These are phyloP conservation scores for Aspergillus tamarii DNA, from an alignment of 2,329 filamentous ascomycete species.

Conservation along the genomic window DNA sequence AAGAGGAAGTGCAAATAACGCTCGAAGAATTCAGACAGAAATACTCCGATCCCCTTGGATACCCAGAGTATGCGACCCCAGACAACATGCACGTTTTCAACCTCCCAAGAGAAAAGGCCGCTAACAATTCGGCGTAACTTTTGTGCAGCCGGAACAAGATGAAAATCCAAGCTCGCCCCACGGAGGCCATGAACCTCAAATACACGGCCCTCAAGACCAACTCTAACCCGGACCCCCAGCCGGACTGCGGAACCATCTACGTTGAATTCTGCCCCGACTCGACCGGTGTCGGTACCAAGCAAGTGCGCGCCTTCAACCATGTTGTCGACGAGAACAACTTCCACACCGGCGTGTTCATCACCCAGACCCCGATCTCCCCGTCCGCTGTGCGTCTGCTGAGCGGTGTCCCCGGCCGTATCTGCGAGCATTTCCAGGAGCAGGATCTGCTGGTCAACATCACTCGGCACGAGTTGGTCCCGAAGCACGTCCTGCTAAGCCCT, in stretches of 20 bases:
- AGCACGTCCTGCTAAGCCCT: slow-evolving; percentile 84
- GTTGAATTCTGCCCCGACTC: slow-evolving; percentile 86
- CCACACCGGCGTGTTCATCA: slow-evolving; percentile 89
- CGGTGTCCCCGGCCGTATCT: slow-evolving; percentile 74
- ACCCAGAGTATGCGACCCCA: slow-evolving; percentile 66
- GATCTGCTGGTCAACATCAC: slow-evolving; percentile 98
- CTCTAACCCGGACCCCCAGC: slow-evolving; percentile 69
- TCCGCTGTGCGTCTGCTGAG: slow-evolving; percentile 86
- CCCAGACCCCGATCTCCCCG: slow-evolving; percentile 77
- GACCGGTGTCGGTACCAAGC: slow-evolving; percentile 78
- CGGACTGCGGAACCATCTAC: slow-evolving; percentile 85
- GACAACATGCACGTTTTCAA: slow-evolving; percentile 1
- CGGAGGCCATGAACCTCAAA: slow-evolving; percentile 79
- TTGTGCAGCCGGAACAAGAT: slow-evolving; percentile 74
- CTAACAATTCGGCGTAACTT: not conserved
- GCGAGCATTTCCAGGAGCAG: slow-evolving; percentile 95
- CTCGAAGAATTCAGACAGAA: slow-evolving; percentile 77
- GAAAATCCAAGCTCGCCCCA: slow-evolving; percentile 85
- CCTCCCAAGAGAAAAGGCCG: slow-evolving; percentile 11
- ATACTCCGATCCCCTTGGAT: slow-evolving; percentile 73
- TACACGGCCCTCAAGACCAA: slow-evolving; percentile 73
- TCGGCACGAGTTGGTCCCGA: slow-evolving; percentile 93
- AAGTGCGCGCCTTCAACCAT: slow-evolving; percentile 87
- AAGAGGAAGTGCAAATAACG: slow-evolving; percentile 84
- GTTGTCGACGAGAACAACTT: slow-evolving; percentile 78